Evolutionary conservation across 345 rosid species (phyloP).

Genomic region (Hibiscus syriacus): DNA sequence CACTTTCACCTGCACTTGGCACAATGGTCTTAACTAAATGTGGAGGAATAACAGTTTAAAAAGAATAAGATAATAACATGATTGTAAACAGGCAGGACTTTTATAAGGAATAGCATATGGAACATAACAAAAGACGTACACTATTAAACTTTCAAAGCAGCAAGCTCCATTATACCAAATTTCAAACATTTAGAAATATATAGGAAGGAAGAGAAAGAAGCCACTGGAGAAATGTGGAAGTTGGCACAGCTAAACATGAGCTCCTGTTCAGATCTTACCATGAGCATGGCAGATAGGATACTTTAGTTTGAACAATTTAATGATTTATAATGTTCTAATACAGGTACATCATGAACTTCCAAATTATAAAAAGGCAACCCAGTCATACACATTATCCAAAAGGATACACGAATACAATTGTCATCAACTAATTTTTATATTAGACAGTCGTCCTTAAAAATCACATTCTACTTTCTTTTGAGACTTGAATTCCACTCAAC

Average conservation of each 20-base stretch:
- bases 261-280: background rate
- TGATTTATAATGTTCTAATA: background rate
- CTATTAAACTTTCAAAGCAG: background rate
- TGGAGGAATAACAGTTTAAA: background rate
- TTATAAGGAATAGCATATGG: background rate
- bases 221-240: background rate
- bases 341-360: background rate
- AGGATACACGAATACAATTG: background rate
- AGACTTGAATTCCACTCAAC: background rate
- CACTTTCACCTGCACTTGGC: slow-evolving; percentile 51
- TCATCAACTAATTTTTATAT: background rate
- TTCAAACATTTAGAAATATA: slow-evolving; percentile 4
- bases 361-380: background rate
- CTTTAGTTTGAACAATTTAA: background rate
- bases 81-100: background rate
- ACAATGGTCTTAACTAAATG: background rate
- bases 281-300: background rate
- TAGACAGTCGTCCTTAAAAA: background rate
- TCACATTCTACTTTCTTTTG: background rate
- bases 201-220: background rate
- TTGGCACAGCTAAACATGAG: background rate
- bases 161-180: background rate
- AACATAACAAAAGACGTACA: background rate
- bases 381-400: background rate
- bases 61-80: background rate